Base-by-base conservation (phyloP, 148 eudicot genomes). In the Fagopyrum tataricum region DNA sequence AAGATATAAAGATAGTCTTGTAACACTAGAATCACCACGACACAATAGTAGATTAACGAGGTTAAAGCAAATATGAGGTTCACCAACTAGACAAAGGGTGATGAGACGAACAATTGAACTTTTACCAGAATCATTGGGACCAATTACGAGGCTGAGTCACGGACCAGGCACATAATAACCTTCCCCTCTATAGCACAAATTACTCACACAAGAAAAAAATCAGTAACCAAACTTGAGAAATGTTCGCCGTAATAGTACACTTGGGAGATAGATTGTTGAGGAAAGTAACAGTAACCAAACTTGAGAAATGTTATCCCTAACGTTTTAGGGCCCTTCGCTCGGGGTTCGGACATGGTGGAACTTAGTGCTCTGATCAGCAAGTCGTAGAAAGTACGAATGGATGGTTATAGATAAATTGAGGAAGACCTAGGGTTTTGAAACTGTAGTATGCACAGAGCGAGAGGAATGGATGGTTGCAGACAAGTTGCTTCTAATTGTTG, bases 41-140 rank as follows among this genome's bases (percentile, higher is more conserved):
- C 53, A 72, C 47, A 49, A 56, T 39, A 68, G 39, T 56, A 74
- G 64, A 70, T 20, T 49, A 31, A 72, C 1, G 17, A 67, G 20
- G 43, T 61, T 26, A 44, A 9, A 49, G 51, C 80, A 53, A 73
- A 91, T 97, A 91, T 88, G 97, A 68, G 98, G 97, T 67, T 94
- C 97, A 49, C 97, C 98, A 44, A 93, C 95, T 41, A 94, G 93
- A 77, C 97, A 97, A 48, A 94, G 87, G 4, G 97, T 96, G 75
- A 94, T 86, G 48, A 97, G 96, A 64, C 98, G 91, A 14, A 91
- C 97, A 58, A 94, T 81, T 51, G 98, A 94, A 79, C 98, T 94
- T 73, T 94, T 94, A 2, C 98, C 98, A 0, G 98, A 89, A 10
- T 97, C 98, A 79, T 94, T 94, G 4, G 98, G 98, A 46, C 98